phyloP scores from a whole-genome alignment of 257 asterid genomes.

The Sherardia arvensis region DNA sequence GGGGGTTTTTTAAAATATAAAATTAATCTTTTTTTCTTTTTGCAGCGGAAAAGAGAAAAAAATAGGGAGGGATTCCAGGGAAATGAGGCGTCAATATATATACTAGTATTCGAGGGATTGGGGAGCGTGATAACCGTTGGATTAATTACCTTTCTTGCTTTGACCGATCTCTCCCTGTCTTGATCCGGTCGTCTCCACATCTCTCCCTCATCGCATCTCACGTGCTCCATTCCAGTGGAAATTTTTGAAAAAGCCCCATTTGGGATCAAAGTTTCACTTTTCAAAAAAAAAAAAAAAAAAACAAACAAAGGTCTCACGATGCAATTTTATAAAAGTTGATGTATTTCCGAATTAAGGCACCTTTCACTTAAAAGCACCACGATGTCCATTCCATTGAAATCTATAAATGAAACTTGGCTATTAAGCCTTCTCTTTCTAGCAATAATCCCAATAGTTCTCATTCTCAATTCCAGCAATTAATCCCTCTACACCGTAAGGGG shows the following conservation, averaged over 20 bases:
- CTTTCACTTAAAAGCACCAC: no score
- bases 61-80: background rate
- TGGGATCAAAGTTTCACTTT: no score
- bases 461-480: background rate
- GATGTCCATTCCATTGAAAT: background rate
- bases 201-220: no score
- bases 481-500: background rate
- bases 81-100: constrained; percentile 19
- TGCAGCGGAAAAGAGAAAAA: background rate
- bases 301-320: no score
- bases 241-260: no score
- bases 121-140: constrained; percentile 39
- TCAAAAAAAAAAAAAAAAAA: no score
- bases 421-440: background rate
- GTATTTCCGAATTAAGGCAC: no score
- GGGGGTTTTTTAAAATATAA: background rate
- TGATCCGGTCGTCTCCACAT: constrained; percentile 24
- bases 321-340: no score
- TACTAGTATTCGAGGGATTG: constrained; percentile 26
- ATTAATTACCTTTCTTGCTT: constrained; percentile 24
- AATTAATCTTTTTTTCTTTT: background rate
- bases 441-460: background rate
- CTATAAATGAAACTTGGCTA: background rate
- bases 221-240: no score
- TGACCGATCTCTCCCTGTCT: constrained; percentile 46